Evolutionary conservation across 2,329 filamentous ascomycete genomes (phyloP).

Genomic region (Aquanectria penicillioides): DNA sequence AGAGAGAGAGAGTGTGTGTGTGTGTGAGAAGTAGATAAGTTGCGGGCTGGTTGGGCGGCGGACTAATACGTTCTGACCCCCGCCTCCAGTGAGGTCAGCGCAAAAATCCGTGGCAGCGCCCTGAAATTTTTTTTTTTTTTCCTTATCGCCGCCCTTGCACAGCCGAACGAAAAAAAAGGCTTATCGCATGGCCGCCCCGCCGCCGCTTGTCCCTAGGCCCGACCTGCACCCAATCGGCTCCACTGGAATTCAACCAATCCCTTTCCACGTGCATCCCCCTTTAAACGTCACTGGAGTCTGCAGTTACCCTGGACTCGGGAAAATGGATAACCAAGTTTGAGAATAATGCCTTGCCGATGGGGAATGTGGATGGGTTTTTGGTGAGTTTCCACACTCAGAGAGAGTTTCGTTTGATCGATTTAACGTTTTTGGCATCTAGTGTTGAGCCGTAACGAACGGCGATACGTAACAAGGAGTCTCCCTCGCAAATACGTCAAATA

Average conservation of each 20-base stretch:
- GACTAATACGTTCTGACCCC: constrained; percentile 6
- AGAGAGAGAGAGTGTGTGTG: background rate
- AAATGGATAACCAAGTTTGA: no score
- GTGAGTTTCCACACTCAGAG: no score
- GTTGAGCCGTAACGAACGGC: no score
- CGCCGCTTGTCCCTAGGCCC: constrained; percentile 9
- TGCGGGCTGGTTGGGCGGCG: constrained; percentile 15
- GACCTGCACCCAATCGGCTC: constrained; percentile 19
- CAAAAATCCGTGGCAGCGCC: constrained; percentile 6
- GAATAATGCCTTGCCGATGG: background rate
- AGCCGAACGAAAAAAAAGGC: constrained; percentile 16
- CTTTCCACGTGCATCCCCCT: constrained; percentile 38
- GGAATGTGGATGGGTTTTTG: background rate
- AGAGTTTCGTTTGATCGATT: no score
- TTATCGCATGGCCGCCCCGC: constrained; percentile 31
- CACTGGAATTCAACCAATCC: constrained; percentile 7
- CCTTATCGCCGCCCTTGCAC: background rate
- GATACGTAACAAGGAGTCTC: no score
- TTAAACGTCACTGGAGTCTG: constrained; percentile 24
- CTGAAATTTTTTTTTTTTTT: constrained; percentile 24
- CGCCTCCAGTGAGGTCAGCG: constrained; percentile 11
- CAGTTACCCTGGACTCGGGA: constrained; percentile 10
- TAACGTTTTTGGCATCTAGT: background rate
- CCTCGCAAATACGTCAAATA: no score
- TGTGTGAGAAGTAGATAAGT: background rate